Evolutionary conservation across 345 rosid species (phyloP).

Genomic region (Geranium brycei): DNA sequence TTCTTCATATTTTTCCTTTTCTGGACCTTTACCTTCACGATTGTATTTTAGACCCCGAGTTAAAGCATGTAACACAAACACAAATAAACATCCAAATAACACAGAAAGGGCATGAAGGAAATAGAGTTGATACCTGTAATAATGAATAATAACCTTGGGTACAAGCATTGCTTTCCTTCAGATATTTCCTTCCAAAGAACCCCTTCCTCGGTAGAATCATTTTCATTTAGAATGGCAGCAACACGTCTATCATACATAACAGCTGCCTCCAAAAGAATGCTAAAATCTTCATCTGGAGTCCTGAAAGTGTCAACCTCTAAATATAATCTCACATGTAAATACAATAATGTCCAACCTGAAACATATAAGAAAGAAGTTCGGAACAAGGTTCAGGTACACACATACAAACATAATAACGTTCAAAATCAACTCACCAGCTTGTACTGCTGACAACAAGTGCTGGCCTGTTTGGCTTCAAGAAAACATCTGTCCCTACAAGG

Average conservation of each 20-base stretch:
- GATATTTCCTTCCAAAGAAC: conserved; percentile 36
- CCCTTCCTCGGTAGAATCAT: conserved; percentile 32
- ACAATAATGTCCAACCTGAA: neutral
- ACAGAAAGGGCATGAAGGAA: neutral
- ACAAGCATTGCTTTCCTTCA: conserved; percentile 32
- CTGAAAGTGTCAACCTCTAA: conserved; percentile 27
- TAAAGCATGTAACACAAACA: neutral
- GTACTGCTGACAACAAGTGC: conserved; percentile 97
- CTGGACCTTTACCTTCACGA: conserved; percentile 84
- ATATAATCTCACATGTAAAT: neutral
- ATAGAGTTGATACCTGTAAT: conserved; percentile 54
- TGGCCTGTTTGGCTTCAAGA: conserved; percentile 57
- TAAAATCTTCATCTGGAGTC: conserved; percentile 97
- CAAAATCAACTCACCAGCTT: conserved; percentile 55
- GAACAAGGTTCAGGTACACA: neutral
- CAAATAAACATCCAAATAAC: conserved; percentile 1
- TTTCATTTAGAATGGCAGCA: conserved; percentile 62
- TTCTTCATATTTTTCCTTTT: conserved; percentile 73
- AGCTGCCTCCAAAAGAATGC: conserved; percentile 89
- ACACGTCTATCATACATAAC: conserved; percentile 93
- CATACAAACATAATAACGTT: neutral
- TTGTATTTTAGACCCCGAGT: conserved; percentile 2
- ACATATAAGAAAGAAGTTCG: neutral
- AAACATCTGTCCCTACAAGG: conserved; percentile 22
- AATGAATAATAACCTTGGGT: conserved; percentile 67